These are phyloP conservation scores for Pterocarpus santalinus DNA, from an alignment of 306 rosid species.

Conservation along the genomic window DNA sequence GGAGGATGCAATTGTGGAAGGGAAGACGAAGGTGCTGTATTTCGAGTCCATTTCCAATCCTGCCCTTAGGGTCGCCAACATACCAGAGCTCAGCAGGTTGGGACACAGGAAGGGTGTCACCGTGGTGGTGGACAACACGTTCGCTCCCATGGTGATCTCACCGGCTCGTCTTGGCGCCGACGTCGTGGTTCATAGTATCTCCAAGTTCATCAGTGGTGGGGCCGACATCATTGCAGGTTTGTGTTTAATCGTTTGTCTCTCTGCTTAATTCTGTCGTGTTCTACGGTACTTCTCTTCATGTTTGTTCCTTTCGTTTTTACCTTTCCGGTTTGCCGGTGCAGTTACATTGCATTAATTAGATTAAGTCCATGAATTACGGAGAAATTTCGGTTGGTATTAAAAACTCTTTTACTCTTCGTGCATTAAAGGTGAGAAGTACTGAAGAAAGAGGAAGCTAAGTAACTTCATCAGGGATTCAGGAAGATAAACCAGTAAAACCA, in stretches of 20 bases:
- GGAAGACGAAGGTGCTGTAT: conserved; percentile 69
- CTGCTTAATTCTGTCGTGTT: too few species aligned
- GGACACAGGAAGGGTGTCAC: conserved; percentile 66
- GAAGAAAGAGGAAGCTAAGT: too few species aligned
- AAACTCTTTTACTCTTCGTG: too few species aligned
- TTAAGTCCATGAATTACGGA: too few species aligned
- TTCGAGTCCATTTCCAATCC: conserved; percentile 78
- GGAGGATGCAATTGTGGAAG: conserved; percentile 57
- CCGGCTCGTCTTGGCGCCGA: conserved; percentile 87
- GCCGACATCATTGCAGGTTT: conserved; percentile 89
- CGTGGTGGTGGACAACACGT: conserved; percentile 85
- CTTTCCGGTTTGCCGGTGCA: too few species aligned
- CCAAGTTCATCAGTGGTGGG: conserved; percentile 92
- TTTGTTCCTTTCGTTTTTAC: background rate
- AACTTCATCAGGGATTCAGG: too few species aligned
- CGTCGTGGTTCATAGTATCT: conserved; percentile 76
- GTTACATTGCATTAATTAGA: too few species aligned
- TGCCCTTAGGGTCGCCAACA: conserved; percentile 62
- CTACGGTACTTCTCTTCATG: background rate
- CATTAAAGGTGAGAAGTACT: too few species aligned
- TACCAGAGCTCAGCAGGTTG: conserved; percentile 65
- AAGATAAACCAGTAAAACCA: too few species aligned
- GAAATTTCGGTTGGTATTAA: too few species aligned
- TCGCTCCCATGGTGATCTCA: conserved; percentile 79
- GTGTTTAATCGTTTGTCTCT: too few species aligned